Evolutionary conservation across 23 red algal species (phyloP), one percentile per base, ranked within the genome.

Genomic region (Gracilaria caudata): DNA sequence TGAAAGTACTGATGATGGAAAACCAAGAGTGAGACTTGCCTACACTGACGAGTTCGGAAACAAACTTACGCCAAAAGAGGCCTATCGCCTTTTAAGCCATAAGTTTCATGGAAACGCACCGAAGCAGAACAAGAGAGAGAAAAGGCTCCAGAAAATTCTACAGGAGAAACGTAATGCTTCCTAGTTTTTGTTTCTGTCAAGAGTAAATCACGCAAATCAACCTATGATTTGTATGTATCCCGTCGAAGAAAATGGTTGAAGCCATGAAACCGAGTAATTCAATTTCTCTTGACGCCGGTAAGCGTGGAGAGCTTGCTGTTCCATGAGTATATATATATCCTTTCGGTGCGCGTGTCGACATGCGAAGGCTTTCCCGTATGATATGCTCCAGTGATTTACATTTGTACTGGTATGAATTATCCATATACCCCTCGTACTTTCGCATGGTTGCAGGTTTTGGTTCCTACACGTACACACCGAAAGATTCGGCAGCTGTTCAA

Each of bases 61-160:
- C 57, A 81, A 94, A 51, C 74, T 94, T 7, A 94, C 91, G 23
- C 78, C 77, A 24, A 94, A 94, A 30, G 91, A 94, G 40, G 91
- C 79, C 6, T 94, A 86, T 44, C 81, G 91, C 28, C 53, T 82
- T 43, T 61, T 94, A 0, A 86, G 80, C 43, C 85, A 94, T 29
- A 94, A 87, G 73, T 94, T 94, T 87, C 91, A 94, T 63, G 91
- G 91, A 10, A 94, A 94, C 36, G 82, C 68, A 11, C 91, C 91
- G 0, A 81, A 82, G 20, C 77, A 94, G 76, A 82, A 87, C 36
- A 94, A 94, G 85, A 84, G 71, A 64, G 91, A 94, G 55, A 89
- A 89, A 35, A 70, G 85, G 49, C 51, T 89, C n/a, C 71, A 73
- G 13, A 89, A 58, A 61, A 79, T 89, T 19, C 57, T 89, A 19